Conservation (phyloP, 164 flowering plant species). For the Protea cynaroides region DNA sequence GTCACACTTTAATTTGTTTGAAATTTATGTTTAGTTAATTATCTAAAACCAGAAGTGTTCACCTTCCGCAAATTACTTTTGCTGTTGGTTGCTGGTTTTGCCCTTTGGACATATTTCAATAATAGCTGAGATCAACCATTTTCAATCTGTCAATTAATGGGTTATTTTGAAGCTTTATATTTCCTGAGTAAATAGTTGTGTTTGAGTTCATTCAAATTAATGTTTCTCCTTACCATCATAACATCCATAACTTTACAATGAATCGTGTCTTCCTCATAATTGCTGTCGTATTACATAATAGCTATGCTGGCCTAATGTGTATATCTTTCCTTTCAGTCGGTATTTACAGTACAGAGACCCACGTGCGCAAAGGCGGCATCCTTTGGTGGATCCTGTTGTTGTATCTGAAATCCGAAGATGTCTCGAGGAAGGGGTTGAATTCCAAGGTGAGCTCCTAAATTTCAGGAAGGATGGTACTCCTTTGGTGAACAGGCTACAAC, state of each 20-base stretch:
- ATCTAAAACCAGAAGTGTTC: too few species aligned
- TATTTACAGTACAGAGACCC: conserved; percentile 77
- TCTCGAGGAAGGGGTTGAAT: conserved; percentile 69
- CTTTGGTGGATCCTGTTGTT: conserved; percentile 80
- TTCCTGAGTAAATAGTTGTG: too few species aligned
- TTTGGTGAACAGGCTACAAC: conserved; percentile 63
- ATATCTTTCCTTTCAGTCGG: conserved; percentile 43
- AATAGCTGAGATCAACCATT: too few species aligned
- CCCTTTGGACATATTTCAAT: too few species aligned
- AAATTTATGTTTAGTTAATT: too few species aligned
- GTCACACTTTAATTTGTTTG: too few species aligned
- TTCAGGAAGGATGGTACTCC: conserved; percentile 85
- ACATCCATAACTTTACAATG: background rate
- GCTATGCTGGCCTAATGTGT: conserved; percentile 7
- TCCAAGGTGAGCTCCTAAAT: conserved; percentile 83
- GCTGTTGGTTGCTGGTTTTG: too few species aligned
- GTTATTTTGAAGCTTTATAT: too few species aligned
- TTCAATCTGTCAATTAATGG: too few species aligned
- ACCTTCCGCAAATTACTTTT: too few species aligned
- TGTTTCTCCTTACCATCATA: background rate
- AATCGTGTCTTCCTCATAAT: background rate
- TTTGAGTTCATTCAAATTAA: background rate
- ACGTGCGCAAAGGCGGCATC: conserved; percentile 78
- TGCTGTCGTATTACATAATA: background rate
- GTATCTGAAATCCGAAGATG: conserved; percentile 78